Percentiles rank a stretch among this genome's conserved stretches.
phyloP scores from a whole-genome alignment of 1,284 basidiomycete genomes.

The Ganoderma multipileum region DNA sequence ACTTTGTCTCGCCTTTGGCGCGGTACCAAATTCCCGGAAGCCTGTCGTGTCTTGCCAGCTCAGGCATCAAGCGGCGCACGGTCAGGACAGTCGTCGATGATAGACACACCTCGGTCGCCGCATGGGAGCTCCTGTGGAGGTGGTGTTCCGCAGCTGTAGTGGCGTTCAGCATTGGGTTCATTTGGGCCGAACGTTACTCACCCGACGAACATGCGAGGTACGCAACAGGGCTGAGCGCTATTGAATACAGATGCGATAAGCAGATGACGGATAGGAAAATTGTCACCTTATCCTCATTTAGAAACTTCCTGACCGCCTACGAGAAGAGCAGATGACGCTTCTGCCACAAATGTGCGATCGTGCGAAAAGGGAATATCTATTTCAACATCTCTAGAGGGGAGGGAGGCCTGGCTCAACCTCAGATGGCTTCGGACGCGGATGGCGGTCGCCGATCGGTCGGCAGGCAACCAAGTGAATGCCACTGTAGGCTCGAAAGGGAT shows the following conservation, averaged over 20 bases:
- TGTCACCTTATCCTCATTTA: neutral
- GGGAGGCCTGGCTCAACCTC: neutral
- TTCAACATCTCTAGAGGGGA: neutral
- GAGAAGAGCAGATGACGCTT: slow-evolving; percentile 3
- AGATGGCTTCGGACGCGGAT: neutral
- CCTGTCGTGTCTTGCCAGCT: neutral
- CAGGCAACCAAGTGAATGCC: slow-evolving; percentile 2
- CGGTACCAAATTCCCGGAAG: too few relatives aligned
- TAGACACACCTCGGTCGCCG: neutral
- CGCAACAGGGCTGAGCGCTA: neutral
- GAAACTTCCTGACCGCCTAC: neutral
- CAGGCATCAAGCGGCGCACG: neutral
- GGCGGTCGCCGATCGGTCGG: slow-evolving; percentile 4
- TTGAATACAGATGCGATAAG: neutral
- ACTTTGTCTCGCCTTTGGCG: too few relatives aligned
- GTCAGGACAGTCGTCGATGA: neutral
- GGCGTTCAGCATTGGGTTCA: neutral
- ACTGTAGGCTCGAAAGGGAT: slow-evolving; percentile 3
- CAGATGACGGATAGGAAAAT: neutral
- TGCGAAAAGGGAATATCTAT: slow-evolving; percentile 18
- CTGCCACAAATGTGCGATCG: slow-evolving; percentile 8
- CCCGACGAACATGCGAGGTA: neutral
- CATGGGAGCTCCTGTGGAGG: neutral
- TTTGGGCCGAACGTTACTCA: neutral
- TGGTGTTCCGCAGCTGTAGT: neutral